Conservation (phyloP, 192 early-diverging fungal species). For the Podila verticillata region DNA sequence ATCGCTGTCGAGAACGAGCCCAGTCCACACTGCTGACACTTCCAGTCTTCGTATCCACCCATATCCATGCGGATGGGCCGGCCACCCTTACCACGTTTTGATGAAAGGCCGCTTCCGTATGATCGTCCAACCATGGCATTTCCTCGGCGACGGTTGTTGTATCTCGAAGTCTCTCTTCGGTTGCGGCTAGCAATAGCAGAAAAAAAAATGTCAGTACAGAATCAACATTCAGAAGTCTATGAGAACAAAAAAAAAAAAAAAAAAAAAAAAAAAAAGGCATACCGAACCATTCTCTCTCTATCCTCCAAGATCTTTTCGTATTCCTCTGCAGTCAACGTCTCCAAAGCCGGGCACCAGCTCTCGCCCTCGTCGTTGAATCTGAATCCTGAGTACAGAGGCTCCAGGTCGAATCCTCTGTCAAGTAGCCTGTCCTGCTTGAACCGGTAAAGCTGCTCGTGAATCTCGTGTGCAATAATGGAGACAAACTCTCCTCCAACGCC, state of each 20-base stretch:
- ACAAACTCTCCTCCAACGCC: constrained; percentile 86
- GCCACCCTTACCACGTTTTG: constrained; percentile 13
- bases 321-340: constrained; percentile 66
- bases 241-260: not conserved
- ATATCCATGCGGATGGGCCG: constrained; percentile 15
- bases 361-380: constrained; percentile 59
- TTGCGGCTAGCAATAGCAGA: constrained; percentile 29
- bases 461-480: constrained; percentile 75
- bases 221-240: not conserved
- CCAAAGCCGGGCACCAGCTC: constrained; percentile 63
- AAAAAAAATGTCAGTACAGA: not conserved
- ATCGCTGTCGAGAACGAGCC: constrained; percentile 43
- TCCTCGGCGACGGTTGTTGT: constrained; percentile 27
- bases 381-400: constrained; percentile 56
- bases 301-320: constrained; percentile 67
- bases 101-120: constrained; percentile 4
- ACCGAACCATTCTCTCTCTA: constrained; percentile 66
- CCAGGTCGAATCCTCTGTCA: constrained; percentile 55
- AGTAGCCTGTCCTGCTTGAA: constrained; percentile 63
- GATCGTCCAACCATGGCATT: not conserved
- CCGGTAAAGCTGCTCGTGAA: constrained; percentile 77
- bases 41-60: constrained; percentile 40
- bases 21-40: constrained; percentile 52
- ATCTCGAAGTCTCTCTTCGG: constrained; percentile 50
- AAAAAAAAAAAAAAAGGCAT: constrained; percentile 1